Evolutionary conservation across 2,329 filamentous ascomycete species (phyloP), one percentile per base, ranked within the genome.

Genomic region (Cladosporium phlei): DNA sequence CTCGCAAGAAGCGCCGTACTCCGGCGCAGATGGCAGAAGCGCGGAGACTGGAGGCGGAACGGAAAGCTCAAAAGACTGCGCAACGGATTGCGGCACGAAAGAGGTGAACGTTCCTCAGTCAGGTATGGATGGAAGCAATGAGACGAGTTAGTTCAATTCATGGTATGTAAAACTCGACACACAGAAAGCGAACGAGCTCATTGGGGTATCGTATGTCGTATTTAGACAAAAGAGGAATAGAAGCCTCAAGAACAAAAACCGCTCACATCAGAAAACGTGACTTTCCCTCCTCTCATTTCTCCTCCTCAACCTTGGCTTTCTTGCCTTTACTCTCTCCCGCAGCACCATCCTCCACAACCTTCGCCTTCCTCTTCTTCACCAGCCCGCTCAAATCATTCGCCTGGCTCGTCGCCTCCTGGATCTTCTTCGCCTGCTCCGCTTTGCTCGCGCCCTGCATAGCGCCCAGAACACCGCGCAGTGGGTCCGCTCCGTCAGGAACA

Each of bases 351-450:
- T 51, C 47, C 10, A 49, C 50, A 19, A 24, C 42, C 19, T 52
- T 45, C 20, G 48, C 49, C 33, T 47, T 38, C 34, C 46, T 47
- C 47, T 57, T 72, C 62, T 84, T 81, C 33, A 91, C 83, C 35
- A 91, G 71, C n/a, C 82, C 78, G 0, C 78, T 80, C 11, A 94
- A 70, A 60, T 93, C 86, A 12, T 78, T 88, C 5, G 87, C 87
- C 6, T 72, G 76, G 68, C 83, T 84, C 58, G 82, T 86, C 21
- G 83, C 86, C 61, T 89, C 83, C 35, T 85, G 80, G 35, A 88
- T 72, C 53, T 79, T 76, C 19, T 80, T 81, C 54, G 80, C 74
- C 42, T 80, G 77, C 46, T 82, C 74, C 1, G 72, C 73, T 2
- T 79, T 71, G 27, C 79, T 77, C 59, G 83, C 79, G 48, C 83